phyloP scores from a whole-genome alignment of 78 protist species.

The Emiliania huxleyi region DNA sequence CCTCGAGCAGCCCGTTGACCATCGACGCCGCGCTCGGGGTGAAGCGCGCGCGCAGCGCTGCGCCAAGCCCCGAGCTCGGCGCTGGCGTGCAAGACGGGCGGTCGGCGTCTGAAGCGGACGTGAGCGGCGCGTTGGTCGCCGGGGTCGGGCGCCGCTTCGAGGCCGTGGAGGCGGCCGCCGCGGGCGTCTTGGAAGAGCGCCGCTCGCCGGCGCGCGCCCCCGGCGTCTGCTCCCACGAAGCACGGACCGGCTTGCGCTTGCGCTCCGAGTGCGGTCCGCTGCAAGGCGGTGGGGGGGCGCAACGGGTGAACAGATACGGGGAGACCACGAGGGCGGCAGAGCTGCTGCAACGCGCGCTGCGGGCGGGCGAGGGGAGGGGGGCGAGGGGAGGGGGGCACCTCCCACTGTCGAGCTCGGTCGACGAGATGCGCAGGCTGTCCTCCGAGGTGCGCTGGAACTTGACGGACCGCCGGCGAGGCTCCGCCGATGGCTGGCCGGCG shows the following conservation, averaged over 20 bases:
- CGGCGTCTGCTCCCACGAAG: background rate
- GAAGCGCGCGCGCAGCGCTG: background rate
- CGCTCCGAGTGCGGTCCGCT: background rate
- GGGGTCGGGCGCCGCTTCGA: background rate
- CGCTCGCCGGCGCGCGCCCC: background rate
- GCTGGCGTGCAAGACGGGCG: too few relatives aligned
- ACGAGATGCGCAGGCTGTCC: background rate
- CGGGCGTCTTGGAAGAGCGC: background rate
- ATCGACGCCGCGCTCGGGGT: background rate
- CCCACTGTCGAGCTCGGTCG: background rate
- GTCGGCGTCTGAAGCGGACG: background rate
- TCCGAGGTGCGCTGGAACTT: background rate
- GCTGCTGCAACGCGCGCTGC: too few relatives aligned
- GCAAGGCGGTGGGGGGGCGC: too few relatives aligned
- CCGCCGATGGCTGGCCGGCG: too few relatives aligned
- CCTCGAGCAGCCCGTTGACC: background rate
- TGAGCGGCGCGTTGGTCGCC: background rate
- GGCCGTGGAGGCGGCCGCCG: background rate
- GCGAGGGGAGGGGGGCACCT: too few relatives aligned
- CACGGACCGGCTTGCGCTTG: background rate
- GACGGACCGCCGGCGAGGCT: background rate
- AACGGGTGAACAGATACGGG: too few relatives aligned
- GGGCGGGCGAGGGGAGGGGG: too few relatives aligned
- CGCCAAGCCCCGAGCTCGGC: background rate
- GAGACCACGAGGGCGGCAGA: too few relatives aligned